A percentile compares a stretch with the other conserved stretches of the same genome.
Conservation (phyloP, 495 filamentous ascomycete species). For the Parachaetomium inaequale region DNA sequence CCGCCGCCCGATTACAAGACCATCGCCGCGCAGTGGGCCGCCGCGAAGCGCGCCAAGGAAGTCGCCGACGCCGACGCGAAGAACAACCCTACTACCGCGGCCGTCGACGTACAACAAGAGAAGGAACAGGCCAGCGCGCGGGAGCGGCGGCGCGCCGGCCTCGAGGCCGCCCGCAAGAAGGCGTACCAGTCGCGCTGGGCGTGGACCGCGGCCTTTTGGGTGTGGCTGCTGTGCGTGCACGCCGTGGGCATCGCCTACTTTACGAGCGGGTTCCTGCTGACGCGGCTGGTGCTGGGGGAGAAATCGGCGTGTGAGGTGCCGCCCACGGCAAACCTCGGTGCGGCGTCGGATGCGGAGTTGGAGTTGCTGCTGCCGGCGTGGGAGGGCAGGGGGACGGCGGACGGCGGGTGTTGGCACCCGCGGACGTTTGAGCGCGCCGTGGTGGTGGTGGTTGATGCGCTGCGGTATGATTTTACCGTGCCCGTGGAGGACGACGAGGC, state of each 20-base stretch:
- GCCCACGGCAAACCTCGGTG: constrained; percentile 49
- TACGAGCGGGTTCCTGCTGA: constrained; percentile 94
- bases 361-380: constrained; percentile 35
- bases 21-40: constrained; percentile 45
- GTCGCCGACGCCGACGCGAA: constrained; percentile 13
- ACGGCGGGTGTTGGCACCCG: constrained; percentile 88
- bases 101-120: background rate
- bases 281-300: constrained; percentile 81
- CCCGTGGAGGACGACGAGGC: constrained; percentile 59
- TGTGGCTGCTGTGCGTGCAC: constrained; percentile 64
- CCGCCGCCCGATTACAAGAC: constrained; percentile 38
- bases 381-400: constrained; percentile 47
- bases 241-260: constrained; percentile 83
- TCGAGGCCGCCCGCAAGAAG: constrained; percentile 41
- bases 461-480: constrained; percentile 95
- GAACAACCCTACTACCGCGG: background rate
- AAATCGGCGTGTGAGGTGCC: constrained; percentile 76
- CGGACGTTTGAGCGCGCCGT: constrained; percentile 89
- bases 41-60: constrained; percentile 47
- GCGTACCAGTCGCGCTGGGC: constrained; percentile 43
- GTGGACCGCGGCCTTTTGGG: constrained; percentile 52
- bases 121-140: constrained; percentile 24
- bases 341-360: constrained; percentile 18
- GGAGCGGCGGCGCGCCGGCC: constrained; percentile 34
- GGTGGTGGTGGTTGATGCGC: constrained; percentile 85